Evolutionary conservation across 768 basidiomycete species (phyloP).

Genomic region (Leccinum aurantiacum): DNA sequence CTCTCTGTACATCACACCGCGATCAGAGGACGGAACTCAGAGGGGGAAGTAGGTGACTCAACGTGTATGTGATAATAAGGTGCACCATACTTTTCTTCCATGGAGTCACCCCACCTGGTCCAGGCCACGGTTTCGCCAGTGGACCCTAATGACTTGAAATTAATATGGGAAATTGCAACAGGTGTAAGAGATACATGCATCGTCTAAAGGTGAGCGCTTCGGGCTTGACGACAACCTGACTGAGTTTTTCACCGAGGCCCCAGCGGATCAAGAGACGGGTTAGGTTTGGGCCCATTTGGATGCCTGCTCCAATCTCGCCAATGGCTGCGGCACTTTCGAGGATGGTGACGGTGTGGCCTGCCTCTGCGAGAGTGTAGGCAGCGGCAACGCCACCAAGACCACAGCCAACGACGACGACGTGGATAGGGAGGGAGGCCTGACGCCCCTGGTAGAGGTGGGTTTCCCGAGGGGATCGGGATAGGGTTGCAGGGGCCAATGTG

Average conservation of each 20-base stretch:
- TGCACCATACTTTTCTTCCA: constrained; percentile 34
- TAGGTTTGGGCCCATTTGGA: constrained; percentile 46
- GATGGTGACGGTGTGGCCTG: constrained; percentile 50
- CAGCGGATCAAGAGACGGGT: constrained; percentile 49
- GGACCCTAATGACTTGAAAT: constrained; percentile 16
- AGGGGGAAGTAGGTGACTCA: background rate
- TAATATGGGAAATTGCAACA: background rate
- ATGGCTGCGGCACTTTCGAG: constrained; percentile 42
- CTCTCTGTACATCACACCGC: constrained; percentile 30
- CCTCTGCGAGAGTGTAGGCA: constrained; percentile 44
- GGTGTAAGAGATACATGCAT: constrained; percentile 44
- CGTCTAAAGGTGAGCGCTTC: constrained; percentile 40
- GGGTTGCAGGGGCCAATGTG: background rate
- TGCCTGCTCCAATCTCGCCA: constrained; percentile 52
- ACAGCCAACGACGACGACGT: constrained; percentile 48
- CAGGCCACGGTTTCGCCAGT: constrained; percentile 38
- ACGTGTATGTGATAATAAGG: constrained; percentile 39
- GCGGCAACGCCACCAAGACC: constrained; percentile 51
- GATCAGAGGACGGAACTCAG: background rate
- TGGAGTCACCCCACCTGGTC: constrained; percentile 36
- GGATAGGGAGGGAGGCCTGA: constrained; percentile 26
- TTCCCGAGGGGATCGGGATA: background rate
- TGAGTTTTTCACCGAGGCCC: constrained; percentile 46
- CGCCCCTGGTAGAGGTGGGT: constrained; percentile 24
- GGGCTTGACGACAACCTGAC: constrained; percentile 39